phyloP scores from a whole-genome alignment of 768 basidiomycete genomes.

The Naganishia kalamii region DNA sequence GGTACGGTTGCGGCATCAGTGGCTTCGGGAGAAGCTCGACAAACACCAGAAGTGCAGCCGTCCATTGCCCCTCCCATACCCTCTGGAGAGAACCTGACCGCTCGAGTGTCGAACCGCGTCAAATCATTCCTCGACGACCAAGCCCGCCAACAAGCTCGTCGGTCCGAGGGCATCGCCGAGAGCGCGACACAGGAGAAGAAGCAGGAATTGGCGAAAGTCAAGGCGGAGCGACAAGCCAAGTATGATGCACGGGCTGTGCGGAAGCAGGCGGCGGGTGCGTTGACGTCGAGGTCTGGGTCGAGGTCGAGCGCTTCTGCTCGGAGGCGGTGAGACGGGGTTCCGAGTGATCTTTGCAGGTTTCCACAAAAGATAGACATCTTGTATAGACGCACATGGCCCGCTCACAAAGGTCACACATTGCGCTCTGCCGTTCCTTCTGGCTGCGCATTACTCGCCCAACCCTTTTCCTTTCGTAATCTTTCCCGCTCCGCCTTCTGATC shows the following conservation, averaged over 20 bases:
- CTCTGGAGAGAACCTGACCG: slow-evolving; percentile 1
- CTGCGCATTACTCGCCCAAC: slow-evolving; percentile 10
- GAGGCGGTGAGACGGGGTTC: neutral
- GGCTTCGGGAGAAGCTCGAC: neutral
- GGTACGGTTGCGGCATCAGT: neutral
- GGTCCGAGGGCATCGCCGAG: slow-evolving; percentile 16
- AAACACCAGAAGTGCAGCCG: neutral
- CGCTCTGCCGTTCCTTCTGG: neutral
- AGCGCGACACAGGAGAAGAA: slow-evolving; percentile 24
- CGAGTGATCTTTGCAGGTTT: neutral
- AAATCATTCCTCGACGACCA: slow-evolving; percentile 12
- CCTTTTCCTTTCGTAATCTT: slow-evolving; percentile 15
- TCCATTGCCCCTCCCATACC: neutral
- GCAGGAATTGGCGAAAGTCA: neutral
- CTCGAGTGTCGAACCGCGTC: neutral
- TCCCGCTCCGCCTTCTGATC: slow-evolving; percentile 20
- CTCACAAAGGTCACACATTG: neutral
- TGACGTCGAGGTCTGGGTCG: neutral
- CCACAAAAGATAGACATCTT: neutral
- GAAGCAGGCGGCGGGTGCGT: neutral
- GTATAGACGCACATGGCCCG: neutral
- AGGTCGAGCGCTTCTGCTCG: neutral
- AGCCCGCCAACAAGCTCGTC: neutral
- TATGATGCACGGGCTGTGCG: slow-evolving; percentile 17
- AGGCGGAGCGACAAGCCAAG: slow-evolving; percentile 15